Evolutionary conservation across 2,329 filamentous ascomycete genomes (phyloP).

Genomic region (Akanthomyces uredinophilus): DNA sequence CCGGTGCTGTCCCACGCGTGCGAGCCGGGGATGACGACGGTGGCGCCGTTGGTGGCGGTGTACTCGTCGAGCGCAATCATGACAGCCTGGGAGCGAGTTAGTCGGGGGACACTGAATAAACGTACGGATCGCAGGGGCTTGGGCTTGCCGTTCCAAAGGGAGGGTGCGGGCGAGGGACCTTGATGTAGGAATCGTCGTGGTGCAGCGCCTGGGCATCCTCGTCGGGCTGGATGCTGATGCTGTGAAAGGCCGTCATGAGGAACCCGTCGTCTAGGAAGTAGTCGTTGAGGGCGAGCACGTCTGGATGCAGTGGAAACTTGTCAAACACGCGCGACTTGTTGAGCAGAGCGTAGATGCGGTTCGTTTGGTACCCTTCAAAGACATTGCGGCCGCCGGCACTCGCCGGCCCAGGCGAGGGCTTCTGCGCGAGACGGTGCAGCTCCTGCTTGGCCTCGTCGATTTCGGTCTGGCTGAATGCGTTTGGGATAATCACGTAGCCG

Average conservation of each 20-base stretch:
- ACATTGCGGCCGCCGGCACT: conserved; percentile 28
- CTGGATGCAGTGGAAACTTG: conserved; percentile 29
- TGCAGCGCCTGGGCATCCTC: conserved; percentile 33
- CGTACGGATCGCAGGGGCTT: no score
- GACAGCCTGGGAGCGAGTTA: conserved; percentile 19
- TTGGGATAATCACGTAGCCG: conserved; percentile 31
- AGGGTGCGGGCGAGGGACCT: conserved; percentile 29
- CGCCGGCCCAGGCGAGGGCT: conserved; percentile 21
- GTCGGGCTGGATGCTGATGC: conserved; percentile 34
- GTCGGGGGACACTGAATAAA: no score
- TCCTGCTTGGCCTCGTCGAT: conserved; percentile 23
- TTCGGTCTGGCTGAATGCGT: conserved; percentile 28
- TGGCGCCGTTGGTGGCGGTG: conserved; percentile 30
- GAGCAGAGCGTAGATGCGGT: conserved; percentile 33
- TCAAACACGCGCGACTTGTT: conserved; percentile 35
- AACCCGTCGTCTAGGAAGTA: conserved; percentile 35
- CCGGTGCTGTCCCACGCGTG: conserved; percentile 29
- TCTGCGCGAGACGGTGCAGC: conserved; percentile 21
- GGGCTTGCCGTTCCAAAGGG: conserved; percentile 27
- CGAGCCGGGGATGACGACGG: conserved; percentile 30
- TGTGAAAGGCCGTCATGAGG: conserved; percentile 31
- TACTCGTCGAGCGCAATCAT: conserved; percentile 29
- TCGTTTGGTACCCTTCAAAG: conserved; percentile 34
- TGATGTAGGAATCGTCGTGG: conserved; percentile 28
- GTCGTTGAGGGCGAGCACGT: conserved; percentile 34